Conservation (phyloP, 148 eudicot species). For the Rhododendron williamsianum region DNA sequence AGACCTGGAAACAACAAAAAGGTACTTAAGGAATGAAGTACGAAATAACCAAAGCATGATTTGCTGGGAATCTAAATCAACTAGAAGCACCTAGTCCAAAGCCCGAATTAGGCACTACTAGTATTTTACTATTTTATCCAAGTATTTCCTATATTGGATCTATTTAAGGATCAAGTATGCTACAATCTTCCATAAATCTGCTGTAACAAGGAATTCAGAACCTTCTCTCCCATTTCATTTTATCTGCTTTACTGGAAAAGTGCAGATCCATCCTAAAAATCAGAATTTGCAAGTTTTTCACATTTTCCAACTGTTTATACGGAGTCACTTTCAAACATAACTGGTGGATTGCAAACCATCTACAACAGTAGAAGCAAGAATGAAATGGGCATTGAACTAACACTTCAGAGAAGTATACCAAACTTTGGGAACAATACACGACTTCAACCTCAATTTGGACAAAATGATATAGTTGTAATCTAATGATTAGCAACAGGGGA, state of each 20-base stretch:
- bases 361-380: neutral
- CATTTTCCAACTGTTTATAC: neutral
- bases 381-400: neutral
- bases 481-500: neutral
- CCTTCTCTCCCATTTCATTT: neutral
- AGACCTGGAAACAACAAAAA: conserved; percentile 42
- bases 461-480: neutral
- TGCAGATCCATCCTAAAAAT: neutral
- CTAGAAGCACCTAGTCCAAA: neutral
- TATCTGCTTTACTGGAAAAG: neutral
- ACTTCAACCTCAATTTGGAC: neutral
- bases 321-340: neutral
- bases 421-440: neutral
- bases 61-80: neutral
- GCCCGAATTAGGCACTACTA: neutral
- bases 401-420: neutral
- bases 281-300: neutral
- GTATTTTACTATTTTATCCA: neutral
- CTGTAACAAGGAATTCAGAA: neutral
- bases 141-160: neutral
- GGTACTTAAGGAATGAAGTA: neutral
- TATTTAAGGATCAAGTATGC: neutral
- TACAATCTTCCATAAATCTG: neutral
- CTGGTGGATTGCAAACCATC: neutral
- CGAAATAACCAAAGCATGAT: conserved; percentile 5